These are phyloP conservation scores for Penicillium maclennaniae DNA, from an alignment of 495 filamentous ascomycete genomes.

Conservation along the genomic window DNA sequence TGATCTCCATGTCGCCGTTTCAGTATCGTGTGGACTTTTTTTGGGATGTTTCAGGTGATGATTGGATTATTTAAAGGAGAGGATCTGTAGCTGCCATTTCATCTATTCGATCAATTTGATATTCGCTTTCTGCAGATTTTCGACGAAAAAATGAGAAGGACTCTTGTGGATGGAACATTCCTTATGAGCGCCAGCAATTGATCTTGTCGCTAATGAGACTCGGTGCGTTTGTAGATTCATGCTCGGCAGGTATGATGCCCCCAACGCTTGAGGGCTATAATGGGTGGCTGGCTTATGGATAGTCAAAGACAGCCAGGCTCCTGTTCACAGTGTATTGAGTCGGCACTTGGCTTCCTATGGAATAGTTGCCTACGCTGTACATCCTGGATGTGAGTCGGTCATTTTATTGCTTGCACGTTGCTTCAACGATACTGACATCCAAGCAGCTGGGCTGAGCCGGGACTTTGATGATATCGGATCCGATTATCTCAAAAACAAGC, in stretches of 20 bases:
- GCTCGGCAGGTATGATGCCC: conserved; percentile 26
- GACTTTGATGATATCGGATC: conserved; percentile 15
- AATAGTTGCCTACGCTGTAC: conserved; percentile 22
- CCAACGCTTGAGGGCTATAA: conserved; percentile 17
- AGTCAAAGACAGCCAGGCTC: conserved; percentile 63
- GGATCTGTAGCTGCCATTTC: not conserved
- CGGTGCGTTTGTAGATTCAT: conserved; percentile 56
- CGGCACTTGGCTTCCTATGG: conserved; percentile 10
- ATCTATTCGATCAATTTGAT: not conserved
- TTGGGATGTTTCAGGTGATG: conserved; percentile 61
- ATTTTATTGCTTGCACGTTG: not conserved
- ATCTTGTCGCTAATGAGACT: conserved; percentile 51
- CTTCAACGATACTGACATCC: not conserved
- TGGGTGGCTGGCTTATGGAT: conserved; percentile 51
- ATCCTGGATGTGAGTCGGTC: conserved; percentile 21
- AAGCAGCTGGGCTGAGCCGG: conserved; percentile 16
- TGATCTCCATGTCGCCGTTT: conserved; percentile 42
- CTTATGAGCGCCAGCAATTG: conserved; percentile 44
- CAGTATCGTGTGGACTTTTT: conserved; percentile 64
- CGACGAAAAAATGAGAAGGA: conserved; percentile 34
- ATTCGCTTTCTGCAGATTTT: conserved; percentile 7
- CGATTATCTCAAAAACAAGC: conserved; percentile 18
- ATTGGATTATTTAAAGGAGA: conserved; percentile 53
- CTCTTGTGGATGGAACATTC: conserved; percentile 52
- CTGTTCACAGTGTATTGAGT: conserved; percentile 42